These are phyloP conservation scores for Deuterostichococcus epilithicus DNA, from an alignment of 139 green algal species.

Conservation along the genomic window DNA sequence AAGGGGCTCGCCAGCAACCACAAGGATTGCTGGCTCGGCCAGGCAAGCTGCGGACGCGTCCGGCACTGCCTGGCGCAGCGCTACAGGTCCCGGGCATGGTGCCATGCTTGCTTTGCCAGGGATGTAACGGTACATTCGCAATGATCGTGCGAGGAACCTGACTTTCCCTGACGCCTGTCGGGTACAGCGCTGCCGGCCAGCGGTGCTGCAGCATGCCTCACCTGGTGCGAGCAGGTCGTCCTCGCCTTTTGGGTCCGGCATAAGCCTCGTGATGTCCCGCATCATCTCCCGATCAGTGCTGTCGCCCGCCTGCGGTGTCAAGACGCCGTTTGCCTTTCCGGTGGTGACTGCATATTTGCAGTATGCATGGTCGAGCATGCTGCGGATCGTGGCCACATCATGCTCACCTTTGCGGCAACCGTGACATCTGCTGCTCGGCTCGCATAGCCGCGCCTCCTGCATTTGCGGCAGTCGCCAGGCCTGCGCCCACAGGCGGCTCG, in stretches of 20 bases:
- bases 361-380: no score
- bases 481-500: no score
- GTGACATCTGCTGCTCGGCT: no score
- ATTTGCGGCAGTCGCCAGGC: no score
- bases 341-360: no score
- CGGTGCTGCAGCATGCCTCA: no score
- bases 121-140: not conserved
- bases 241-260: not conserved
- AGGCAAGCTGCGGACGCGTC: not conserved
- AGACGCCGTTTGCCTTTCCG: no score
- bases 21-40: not conserved
- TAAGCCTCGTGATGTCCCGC: not conserved
- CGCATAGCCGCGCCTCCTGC: no score
- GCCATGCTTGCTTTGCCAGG: not conserved
- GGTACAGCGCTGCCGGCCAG: no score
- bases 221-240: not conserved
- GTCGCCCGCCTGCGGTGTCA: not conserved
- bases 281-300: not conserved
- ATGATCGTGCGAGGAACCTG: not conserved
- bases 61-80: no score
- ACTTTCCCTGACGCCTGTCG: conserved; percentile 1
- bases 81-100: not conserved
- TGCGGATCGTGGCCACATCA: no score
- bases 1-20: not conserved
- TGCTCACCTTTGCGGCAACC: no score